Conservation (phyloP, 1,284 basidiomycete genomes). For the Sanghuangporus sanghuang region DNA sequence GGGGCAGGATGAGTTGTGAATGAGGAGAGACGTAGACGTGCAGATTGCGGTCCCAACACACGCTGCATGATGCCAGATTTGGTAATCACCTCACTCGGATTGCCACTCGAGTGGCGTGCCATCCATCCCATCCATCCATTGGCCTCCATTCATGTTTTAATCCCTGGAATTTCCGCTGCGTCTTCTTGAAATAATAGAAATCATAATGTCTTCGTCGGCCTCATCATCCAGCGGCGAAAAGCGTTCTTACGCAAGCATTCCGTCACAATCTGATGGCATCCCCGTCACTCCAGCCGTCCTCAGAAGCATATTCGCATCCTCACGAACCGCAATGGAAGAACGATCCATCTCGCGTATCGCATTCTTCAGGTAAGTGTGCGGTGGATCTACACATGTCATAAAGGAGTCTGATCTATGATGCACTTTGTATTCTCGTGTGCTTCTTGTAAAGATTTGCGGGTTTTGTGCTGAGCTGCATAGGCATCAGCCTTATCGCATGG, state of each 20-base stretch:
- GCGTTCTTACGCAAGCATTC: conserved; percentile 16
- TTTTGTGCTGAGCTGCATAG: conserved; percentile 73
- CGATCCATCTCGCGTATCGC: conserved; percentile 75
- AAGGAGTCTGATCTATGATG: conserved; percentile 1
- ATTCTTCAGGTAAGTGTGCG: conserved; percentile 61
- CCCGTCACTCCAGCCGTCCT: conserved; percentile 77
- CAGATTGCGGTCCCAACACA: neutral
- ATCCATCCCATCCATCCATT: no score
- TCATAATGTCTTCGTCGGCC: conserved; percentile 10
- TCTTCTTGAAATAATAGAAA: no score
- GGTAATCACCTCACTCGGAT: neutral
- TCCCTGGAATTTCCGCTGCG: no score
- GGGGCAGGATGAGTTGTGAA: conserved; percentile 12
- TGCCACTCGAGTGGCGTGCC: conserved; percentile 4
- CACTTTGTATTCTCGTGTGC: neutral
- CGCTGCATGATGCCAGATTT: neutral
- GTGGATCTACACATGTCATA: neutral
- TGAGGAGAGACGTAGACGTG: neutral
- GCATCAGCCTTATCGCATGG: conserved; percentile 68
- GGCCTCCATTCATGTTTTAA: no score
- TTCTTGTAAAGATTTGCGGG: conserved; percentile 57
- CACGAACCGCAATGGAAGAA: conserved; percentile 71
- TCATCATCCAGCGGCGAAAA: conserved; percentile 1
- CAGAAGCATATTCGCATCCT: conserved; percentile 77
- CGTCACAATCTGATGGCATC: conserved; percentile 45